phyloP scores from a whole-genome alignment of 495 filamentous ascomycete species.

The Margaritispora aquatica region DNA sequence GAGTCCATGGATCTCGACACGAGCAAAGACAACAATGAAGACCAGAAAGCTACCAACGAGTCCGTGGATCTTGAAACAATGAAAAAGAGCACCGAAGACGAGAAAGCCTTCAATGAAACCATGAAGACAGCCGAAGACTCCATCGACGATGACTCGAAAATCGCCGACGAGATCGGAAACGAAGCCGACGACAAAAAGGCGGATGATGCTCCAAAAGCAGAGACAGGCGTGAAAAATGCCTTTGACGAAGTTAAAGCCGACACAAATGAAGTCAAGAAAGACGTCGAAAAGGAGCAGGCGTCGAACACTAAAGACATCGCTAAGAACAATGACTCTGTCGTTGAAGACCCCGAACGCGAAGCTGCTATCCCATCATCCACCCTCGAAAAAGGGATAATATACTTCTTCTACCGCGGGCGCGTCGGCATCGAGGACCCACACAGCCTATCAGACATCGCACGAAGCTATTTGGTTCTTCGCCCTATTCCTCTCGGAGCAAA shows the following conservation, averaged over 20 bases:
- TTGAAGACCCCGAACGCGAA: constrained; percentile 36
- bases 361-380: constrained; percentile 61
- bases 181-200: neutral
- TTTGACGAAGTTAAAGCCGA: constrained; percentile 5
- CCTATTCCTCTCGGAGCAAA: constrained; percentile 66
- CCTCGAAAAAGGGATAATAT: constrained; percentile 88
- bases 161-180: constrained; percentile 4
- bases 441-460: constrained; percentile 64
- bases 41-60: neutral
- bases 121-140: neutral
- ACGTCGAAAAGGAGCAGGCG: constrained; percentile 1
- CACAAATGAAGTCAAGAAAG: neutral
- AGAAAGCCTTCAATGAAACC: neutral
- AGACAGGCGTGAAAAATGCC: neutral
- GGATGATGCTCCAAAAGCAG: neutral
- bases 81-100: neutral
- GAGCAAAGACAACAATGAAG: neutral
- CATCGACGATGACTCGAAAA: neutral
- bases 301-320: constrained; percentile 5
- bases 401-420: constrained; percentile 83
- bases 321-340: constrained; percentile 11
- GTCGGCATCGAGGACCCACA: constrained; percentile 69
- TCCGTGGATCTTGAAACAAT: neutral
- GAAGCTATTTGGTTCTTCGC: constrained; percentile 76
- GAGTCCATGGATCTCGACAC: neutral